Conservation (phyloP, 331 rosid genomes). For the Cydonia oblonga region DNA sequence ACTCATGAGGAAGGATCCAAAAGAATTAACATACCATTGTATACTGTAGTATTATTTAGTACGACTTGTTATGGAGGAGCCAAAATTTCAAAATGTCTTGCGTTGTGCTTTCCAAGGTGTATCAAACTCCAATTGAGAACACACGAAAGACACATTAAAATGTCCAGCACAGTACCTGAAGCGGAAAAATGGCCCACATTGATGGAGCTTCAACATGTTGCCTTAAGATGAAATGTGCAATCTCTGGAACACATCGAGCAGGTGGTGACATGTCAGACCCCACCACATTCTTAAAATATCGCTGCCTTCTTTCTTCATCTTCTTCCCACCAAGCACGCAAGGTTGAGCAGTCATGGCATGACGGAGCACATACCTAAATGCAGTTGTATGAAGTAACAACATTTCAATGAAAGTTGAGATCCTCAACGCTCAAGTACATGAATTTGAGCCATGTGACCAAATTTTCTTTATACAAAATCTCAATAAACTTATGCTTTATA, state of each 20-base stretch:
- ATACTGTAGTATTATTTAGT: neutral
- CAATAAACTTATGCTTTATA: neutral
- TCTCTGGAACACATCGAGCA: conserved; percentile 57
- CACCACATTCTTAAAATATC: conserved; percentile 52
- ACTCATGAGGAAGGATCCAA: neutral
- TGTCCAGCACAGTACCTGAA: conserved; percentile 55
- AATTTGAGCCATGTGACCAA: neutral
- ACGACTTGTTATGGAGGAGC: neutral
- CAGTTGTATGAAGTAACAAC: neutral
- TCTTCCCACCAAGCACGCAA: conserved; percentile 99
- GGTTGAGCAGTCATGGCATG: conserved; percentile 94
- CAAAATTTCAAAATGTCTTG: neutral
- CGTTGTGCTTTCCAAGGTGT: neutral
- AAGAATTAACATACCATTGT: neutral
- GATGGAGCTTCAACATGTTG: conserved; percentile 94
- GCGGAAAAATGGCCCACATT: conserved; percentile 99
- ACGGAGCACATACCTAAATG: conserved; percentile 83
- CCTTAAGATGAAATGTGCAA: conserved; percentile 51
- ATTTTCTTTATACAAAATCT: neutral
- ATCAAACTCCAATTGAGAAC: neutral
- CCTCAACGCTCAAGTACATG: neutral
- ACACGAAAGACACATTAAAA: neutral
- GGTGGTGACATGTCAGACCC: conserved; percentile 66
- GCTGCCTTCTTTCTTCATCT: conserved; percentile 77
- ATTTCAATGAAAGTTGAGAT: neutral